Base-by-base conservation (phyloP, 2,329 filamentous ascomycete species). In the Polytolypa hystricis region DNA sequence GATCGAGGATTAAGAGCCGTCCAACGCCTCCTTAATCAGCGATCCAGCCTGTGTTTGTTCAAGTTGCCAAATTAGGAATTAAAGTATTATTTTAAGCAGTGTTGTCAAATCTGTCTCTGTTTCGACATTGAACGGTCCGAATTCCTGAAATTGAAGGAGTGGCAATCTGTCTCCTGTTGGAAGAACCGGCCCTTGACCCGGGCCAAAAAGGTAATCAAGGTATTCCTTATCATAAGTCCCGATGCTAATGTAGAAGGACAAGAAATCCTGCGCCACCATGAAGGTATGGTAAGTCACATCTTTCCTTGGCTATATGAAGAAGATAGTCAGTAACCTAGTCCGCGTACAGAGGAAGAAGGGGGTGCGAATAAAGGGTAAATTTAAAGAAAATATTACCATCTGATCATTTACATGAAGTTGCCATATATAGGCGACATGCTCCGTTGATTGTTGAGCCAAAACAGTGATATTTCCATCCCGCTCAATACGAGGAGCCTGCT, bases 391-490 rank as follows among this genome's bases (percentile, higher is more conserved):
- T 18, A 15, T 33, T 14, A 33, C 20, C 31, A 23, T 20, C 26
- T 33, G 31, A 31, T 31, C 30, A 14, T 33, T 33, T 33, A 16
- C 16, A 29, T 44, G 42, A 12, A 39, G 36, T 26, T 42, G 37
- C 37, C 39, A 44, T 18, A 44, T 44, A 20, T 42, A 42, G 27
- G 42, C 42, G 14, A 33, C 28, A 36, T 42, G 42, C 20, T 44
- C 40, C 37, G 42, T 42, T n/a, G 42, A 44, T 29, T 40, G 42
- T 32, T 42, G 39, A 6, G 25, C 42, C 12, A 38, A 18, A 10
- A 41, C 37, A 28, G 39, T 20, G 14, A n/a, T 18, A 19, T 28
- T 16, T 14, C 28, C 29, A 7, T 28, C 11, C n/a, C 26, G 10
- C 5, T 19, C 12, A n/a, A n/a, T n/a, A 26, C 37, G 37, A n/a